Conservation (phyloP, 495 filamentous ascomycete species). For the Rostrohypoxylon terebratum region DNA sequence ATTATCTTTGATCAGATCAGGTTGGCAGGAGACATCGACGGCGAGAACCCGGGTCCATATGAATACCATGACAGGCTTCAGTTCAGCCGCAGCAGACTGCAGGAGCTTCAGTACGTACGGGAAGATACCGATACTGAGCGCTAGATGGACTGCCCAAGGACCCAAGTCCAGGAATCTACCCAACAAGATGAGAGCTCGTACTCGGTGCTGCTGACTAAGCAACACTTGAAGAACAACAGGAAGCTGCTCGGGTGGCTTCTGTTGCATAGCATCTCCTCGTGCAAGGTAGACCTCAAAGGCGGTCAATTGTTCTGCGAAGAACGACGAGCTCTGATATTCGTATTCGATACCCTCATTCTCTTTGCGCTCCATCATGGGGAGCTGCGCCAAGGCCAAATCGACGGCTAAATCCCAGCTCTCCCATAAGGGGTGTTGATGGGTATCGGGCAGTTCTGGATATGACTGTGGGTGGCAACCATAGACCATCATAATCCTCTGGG, state of each 20-base stretch:
- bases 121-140: slow-evolving; percentile 97
- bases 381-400: slow-evolving; percentile 92
- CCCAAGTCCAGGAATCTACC: slow-evolving; percentile 95
- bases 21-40: slow-evolving; percentile 92
- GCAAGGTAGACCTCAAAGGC: slow-evolving; percentile 97
- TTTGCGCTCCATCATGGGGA: slow-evolving; percentile 80
- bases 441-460: slow-evolving; percentile 87
- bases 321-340: slow-evolving; percentile 93
- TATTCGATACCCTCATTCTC: slow-evolving; percentile 80
- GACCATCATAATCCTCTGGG: slow-evolving; percentile 93
- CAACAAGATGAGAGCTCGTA: slow-evolving; percentile 92
- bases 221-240: slow-evolving; percentile 97
- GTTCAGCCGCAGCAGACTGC: slow-evolving; percentile 91
- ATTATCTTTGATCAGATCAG: slow-evolving; percentile 93
- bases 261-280: slow-evolving; percentile 81
- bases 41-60: slow-evolving; percentile 98
- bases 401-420: slow-evolving; percentile 97
- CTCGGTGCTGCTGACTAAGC: slow-evolving; percentile 91
- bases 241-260: slow-evolving; percentile 90
- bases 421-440: slow-evolving; percentile 94
- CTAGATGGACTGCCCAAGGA: slow-evolving; percentile 97
- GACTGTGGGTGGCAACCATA: slow-evolving; percentile 95
- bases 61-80: slow-evolving; percentile 99
- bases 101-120: slow-evolving; percentile 96
- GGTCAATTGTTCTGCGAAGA: slow-evolving; percentile 97